Conservation (phyloP, 2,329 filamentous ascomycete species). For the Neopestalotiopsis rosae region DNA sequence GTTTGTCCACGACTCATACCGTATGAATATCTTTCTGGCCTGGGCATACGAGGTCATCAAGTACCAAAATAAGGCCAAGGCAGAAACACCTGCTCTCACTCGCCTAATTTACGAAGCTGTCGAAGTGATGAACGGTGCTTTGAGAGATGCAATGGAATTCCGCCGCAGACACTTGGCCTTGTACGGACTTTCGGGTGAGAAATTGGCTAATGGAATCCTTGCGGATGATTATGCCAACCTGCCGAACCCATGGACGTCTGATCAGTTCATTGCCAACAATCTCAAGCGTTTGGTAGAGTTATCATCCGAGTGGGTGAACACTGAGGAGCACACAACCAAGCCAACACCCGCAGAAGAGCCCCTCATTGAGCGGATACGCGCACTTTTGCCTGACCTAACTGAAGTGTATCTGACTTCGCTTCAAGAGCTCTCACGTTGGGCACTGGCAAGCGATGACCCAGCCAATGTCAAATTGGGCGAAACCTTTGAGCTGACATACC, state of each 20-base stretch:
- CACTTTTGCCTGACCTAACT: constrained; percentile 55
- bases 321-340: constrained; percentile 42
- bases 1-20: constrained; percentile 79
- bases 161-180: constrained; percentile 69
- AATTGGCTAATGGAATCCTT: constrained; percentile 69
- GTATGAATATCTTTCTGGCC: constrained; percentile 75
- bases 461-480: constrained; percentile 48
- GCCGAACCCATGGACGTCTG: constrained; percentile 86
- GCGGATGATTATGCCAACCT: constrained; percentile 70
- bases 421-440: constrained; percentile 59
- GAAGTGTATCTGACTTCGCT: constrained; percentile 61
- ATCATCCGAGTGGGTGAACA: constrained; percentile 59
- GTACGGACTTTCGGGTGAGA: constrained; percentile 76
- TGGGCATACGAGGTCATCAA: constrained; percentile 82
- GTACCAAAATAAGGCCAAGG: constrained; percentile 68
- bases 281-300: constrained; percentile 65
- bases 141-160: constrained; percentile 72
- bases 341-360: constrained; percentile 37
- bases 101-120: constrained; percentile 71
- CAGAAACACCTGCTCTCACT: constrained; percentile 59
- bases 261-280: constrained; percentile 65
- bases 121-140: constrained; percentile 70
- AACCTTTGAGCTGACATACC: constrained; percentile 53
- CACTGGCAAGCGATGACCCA: constrained; percentile 48
- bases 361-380: constrained; percentile 51